A percentile compares a stretch with the other conserved stretches of the same genome.
Evolutionary conservation across 306 rosid genomes (phyloP).

Genomic region (Prinsepia uniflora): DNA sequence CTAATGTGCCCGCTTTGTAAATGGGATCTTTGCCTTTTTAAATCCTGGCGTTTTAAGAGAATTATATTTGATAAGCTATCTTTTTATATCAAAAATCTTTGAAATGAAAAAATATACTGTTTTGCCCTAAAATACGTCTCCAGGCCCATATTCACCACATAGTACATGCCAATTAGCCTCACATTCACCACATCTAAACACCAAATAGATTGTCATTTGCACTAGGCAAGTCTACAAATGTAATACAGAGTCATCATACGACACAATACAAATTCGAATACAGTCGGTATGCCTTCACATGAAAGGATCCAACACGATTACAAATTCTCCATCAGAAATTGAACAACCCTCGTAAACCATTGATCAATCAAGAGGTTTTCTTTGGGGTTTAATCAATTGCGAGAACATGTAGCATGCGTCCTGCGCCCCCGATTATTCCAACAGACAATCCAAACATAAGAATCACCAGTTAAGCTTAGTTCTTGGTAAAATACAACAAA

Average conservation of each 20-base stretch:
- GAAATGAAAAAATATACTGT: too few species aligned
- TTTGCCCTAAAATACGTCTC: too few species aligned
- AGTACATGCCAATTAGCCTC: background rate
- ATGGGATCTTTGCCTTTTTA: too few species aligned
- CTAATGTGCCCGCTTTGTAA: too few species aligned
- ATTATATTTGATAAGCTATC: too few species aligned
- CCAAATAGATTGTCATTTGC: background rate
- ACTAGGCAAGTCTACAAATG: slow-evolving; percentile 1
- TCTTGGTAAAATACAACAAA: background rate
- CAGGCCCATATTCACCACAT: background rate
- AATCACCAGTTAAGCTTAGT: background rate
- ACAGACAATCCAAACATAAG: background rate
- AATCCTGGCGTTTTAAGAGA: too few species aligned
- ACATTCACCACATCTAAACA: background rate
- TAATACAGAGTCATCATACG: background rate
- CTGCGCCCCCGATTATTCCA: background rate
- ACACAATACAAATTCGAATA: background rate
- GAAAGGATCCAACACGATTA: background rate
- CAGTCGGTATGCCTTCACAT: background rate
- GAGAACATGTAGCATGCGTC: background rate
- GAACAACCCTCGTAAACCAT: background rate
- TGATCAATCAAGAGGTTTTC: slow-evolving; percentile 2
- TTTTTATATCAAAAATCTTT: too few species aligned
- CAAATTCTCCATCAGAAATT: background rate
- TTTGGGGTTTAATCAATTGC: background rate